Percentiles rank a stretch among this genome's conserved stretches.
Evolutionary conservation across 2,329 filamentous ascomycete species (phyloP).

Genomic region (Scedosporium aurantiacum): DNA sequence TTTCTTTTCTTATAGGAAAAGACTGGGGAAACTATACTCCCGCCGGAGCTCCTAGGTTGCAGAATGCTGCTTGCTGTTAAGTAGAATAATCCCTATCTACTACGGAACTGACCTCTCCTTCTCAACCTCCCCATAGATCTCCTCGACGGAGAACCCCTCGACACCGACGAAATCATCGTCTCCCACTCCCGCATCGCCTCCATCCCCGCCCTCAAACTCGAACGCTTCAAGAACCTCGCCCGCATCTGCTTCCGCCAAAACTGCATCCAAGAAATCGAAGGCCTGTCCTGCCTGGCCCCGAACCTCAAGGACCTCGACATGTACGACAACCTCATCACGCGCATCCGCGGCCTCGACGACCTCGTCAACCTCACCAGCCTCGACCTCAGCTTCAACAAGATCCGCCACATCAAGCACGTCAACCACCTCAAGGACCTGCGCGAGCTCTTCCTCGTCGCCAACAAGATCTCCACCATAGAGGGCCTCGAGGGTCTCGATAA

Average conservation of each 20-base stretch:
- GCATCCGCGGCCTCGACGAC: slow-evolving; percentile 72
- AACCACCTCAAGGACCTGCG: slow-evolving; percentile 64
- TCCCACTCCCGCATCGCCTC: slow-evolving; percentile 78
- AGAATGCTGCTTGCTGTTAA: no score
- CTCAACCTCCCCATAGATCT: slow-evolving; percentile 32
- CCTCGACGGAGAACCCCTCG: slow-evolving; percentile 47
- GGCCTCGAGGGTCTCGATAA: slow-evolving; percentile 64
- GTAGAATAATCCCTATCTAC: no score
- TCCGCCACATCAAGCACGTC: slow-evolving; percentile 93
- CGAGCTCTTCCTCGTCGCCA: slow-evolving; percentile 87
- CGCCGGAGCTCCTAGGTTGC: no score
- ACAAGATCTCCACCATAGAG: slow-evolving; percentile 85
- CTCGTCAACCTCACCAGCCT: slow-evolving; percentile 66
- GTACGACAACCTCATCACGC: slow-evolving; percentile 90
- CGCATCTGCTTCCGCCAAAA: slow-evolving; percentile 91
- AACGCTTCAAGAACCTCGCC: slow-evolving; percentile 66
- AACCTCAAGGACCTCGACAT: slow-evolving; percentile 79
- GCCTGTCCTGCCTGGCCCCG: slow-evolving; percentile 53
- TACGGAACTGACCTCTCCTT: no score
- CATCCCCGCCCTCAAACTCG: slow-evolving; percentile 66
- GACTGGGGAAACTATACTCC: background rate
- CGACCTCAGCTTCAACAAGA: slow-evolving; percentile 97
- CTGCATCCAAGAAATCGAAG: slow-evolving; percentile 67
- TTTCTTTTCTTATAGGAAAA: background rate
- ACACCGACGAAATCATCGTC: slow-evolving; percentile 71